These are phyloP conservation scores for Stagonosporopsis vannaccii DNA, from an alignment of 2,329 filamentous ascomycete species.

Conservation along the genomic window DNA sequence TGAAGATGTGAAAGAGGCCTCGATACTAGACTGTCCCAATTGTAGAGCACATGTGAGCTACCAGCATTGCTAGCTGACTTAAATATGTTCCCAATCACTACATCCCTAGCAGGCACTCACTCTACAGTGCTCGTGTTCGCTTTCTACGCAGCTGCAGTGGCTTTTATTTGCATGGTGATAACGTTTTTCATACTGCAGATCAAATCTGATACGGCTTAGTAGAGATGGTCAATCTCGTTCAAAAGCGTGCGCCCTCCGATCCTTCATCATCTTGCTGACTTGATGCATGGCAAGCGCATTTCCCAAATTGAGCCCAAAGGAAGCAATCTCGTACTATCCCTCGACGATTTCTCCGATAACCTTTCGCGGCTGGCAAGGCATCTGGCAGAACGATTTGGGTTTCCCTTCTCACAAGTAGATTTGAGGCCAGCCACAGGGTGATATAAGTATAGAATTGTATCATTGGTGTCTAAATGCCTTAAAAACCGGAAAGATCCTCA, in stretches of 20 bases:
- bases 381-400: neutral
- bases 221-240: neutral
- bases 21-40: too few species aligned
- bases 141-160: neutral
- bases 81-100: neutral
- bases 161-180: neutral
- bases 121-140: neutral
- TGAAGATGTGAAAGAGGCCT: neutral
- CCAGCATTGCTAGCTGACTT: neutral
- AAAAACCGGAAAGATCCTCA: neutral
- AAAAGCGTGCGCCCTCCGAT: neutral
- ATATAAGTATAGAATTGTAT: neutral
- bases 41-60: neutral
- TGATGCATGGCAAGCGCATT: neutral
- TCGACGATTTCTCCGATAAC: neutral
- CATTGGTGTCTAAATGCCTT: neutral
- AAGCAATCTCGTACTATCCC: neutral
- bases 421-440: neutral
- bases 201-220: neutral
- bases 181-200: neutral
- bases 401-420: neutral
- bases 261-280: constrained; percentile 8
- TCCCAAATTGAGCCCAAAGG: neutral
- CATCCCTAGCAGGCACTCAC: neutral
- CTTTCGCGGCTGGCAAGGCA: neutral